Evolutionary conservation across 2,329 filamentous ascomycete genomes (phyloP), one percentile per base, ranked within the genome.

Genomic region (Hirsutella thompsonii): DNA sequence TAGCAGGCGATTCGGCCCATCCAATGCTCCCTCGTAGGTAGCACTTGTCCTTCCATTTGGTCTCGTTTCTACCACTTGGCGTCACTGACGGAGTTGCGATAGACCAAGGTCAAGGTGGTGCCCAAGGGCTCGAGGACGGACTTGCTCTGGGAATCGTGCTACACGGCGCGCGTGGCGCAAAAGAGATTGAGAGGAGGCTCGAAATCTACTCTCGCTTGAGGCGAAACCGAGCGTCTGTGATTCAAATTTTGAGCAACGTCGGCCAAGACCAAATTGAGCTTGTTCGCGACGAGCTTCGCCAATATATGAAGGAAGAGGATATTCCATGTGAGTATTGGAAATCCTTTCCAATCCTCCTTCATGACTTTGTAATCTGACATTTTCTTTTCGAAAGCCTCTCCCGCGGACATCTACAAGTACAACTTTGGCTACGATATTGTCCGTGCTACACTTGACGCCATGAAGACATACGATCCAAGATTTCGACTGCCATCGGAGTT

Each of bases 61-160:
- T n/a, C n/a, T n/a, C n/a, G n/a, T n/a, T n/a, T n/a, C n/a, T n/a
- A n/a, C n/a, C n/a, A n/a, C n/a, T n/a, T n/a, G n/a, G n/a, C n/a
- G n/a, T 5, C 9, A 26, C 23, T 26, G 21, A 16, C 36, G 8
- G 5, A n/a, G 3, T 2, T 13, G 14, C 20, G 26, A 5, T 36
- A 59, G 61, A 64, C 40, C 63, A 64, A 41, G 62, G 57, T 10
- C 64, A 63, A 45, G 60, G 56, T 0, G 61, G 52, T 9, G 56
- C 56, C 0, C 60, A 61, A 37, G 54, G 53, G 0, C 52, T 63
- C 28, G 61, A 63, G 46, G 60, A 64, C 39, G 61, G 51, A 1
- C 47, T 54, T 3, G 57, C 55, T 11, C 46, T 64, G 1, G 59
- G 53, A 4, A 50, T 54, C 2, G 44, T 55, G 0, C 46, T 64